Percentiles rank a stretch among this genome's conserved stretches.
Evolutionary conservation across 768 basidiomycete species (phyloP).

Genomic region (Cystoderma amianthinum): DNA sequence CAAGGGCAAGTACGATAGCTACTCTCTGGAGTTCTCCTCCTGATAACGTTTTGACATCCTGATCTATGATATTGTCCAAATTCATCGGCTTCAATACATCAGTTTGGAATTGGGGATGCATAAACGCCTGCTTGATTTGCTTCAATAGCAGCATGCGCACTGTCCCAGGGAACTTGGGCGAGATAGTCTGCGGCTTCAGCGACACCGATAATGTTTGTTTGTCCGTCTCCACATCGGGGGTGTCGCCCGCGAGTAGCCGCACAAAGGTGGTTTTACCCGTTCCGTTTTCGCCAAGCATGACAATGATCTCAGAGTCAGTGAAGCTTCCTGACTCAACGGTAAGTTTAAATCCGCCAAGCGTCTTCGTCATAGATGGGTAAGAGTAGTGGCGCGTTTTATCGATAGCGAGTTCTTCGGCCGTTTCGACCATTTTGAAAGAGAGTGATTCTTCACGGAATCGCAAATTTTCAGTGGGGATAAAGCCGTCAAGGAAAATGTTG

Average conservation of each 20-base stretch:
- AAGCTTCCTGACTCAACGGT: constrained; percentile 86
- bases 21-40: constrained; percentile 98
- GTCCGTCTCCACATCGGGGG: constrained; percentile 78
- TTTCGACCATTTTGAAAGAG: constrained; percentile 97
- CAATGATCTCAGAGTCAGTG: constrained; percentile 99
- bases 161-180: constrained; percentile 95
- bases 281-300: constrained; percentile 98
- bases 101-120: constrained; percentile 99
- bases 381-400: constrained; percentile 87
- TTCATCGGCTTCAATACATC: constrained; percentile 98
- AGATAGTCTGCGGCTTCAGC: constrained; percentile 97
- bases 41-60: constrained; percentile 96
- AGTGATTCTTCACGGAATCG: constrained; percentile 96
- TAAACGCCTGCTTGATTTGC: constrained; percentile 91
- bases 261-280: constrained; percentile 99
- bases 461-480: constrained; percentile 97
- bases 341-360: constrained; percentile 91
- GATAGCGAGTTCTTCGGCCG: constrained; percentile 80
- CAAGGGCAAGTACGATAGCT: constrained; percentile 90
- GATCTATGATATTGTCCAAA: constrained; percentile 91
- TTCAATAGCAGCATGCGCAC: constrained; percentile 93
- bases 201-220: constrained; percentile 84
- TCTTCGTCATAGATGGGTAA: constrained; percentile 97
- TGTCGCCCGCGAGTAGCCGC: constrained; percentile 88
- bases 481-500: constrained; percentile 99